Base-by-base conservation (phyloP, 2,329 filamentous ascomycete genomes). In the Talaromyces albobiverticillius region DNA sequence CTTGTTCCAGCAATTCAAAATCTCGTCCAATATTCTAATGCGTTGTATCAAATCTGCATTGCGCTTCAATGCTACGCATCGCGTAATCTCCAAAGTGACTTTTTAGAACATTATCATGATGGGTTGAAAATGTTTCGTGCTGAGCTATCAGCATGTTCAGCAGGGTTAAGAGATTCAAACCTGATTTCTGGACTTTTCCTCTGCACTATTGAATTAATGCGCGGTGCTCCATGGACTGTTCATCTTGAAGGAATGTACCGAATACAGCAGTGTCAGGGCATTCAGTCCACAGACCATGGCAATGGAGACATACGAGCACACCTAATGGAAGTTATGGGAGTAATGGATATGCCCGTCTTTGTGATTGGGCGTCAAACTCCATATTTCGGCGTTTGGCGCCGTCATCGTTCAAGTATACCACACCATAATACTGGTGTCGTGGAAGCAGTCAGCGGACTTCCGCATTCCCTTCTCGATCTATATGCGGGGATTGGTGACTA, bases 161-260 rank as follows among this genome's bases (percentile, higher is more conserved):
- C 46, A 5, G 46, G 38, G 2, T 54, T 69, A 8, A 56, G 59
- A 1, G 66, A 69, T 57, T 64, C 61, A 3, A 69, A 64, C 4
- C 42, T 69, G 14, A 61, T 61, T 20, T 64, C 67, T 4, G 67
- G 66, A 0, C 49, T 69, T 5, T 59, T 69, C 6, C 23, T 69
- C 34, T 69, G 66, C 54, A 69, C 60, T 40, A 68, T 67, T 51
- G 66, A 63, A 13, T 38, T 64, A 20, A 60, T 67, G 55, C 65
- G 66, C 26, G 65, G 65, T 3, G 43, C 64, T 7, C 61, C 65
- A 1, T 69, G 66, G 66, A 65, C 63, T 2, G 61, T 68, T 55
- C 67, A 69, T 50, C 52, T 69, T 2, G 61, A 64, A 56, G 66
- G 66, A 13, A 67, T 69, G 60, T 59, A 68, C 53, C 63, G 57